Conservation (phyloP, 73 alveolate species). For the Stentor roeselii region DNA sequence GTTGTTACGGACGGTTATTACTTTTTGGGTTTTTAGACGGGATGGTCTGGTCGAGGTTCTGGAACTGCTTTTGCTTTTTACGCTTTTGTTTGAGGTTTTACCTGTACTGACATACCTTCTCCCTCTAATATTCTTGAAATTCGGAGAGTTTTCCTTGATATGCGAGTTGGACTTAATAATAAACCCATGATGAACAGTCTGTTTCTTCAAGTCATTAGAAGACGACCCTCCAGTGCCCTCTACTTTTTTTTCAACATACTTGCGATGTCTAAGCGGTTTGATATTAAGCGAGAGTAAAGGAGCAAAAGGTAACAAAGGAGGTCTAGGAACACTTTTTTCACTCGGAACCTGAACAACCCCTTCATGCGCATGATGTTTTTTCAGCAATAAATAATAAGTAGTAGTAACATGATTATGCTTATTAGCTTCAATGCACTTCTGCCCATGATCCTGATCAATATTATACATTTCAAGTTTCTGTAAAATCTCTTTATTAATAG, state of each 20-base stretch:
- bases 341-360: neutral
- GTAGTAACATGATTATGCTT: conserved; percentile 73
- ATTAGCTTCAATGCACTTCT: conserved; percentile 59
- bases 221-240: conserved; percentile 24
- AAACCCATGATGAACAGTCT: neutral
- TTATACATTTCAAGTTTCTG: conserved; percentile 35
- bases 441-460: conserved; percentile 31
- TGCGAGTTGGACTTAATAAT: neutral
- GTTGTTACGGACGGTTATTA: neutral
- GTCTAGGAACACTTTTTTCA: neutral
- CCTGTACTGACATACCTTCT: neutral
- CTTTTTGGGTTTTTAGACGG: neutral
- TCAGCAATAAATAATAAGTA: conserved; percentile 50
- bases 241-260: conserved; percentile 10
- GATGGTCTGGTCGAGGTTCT: neutral
- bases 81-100: too few relatives aligned
- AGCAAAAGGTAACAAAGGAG: conserved; percentile 9
- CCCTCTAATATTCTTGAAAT: neutral
- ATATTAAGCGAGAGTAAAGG: neutral
- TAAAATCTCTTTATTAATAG: conserved; percentile 41
- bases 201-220: neutral
- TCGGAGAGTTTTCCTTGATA: neutral
- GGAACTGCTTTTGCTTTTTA: neutral
- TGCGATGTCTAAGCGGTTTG: neutral
- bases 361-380: conserved; percentile 7